Evolutionary conservation across 306 rosid species (phyloP), one percentile per base, ranked within the genome.

Genomic region (Aeschynomene evenia): DNA sequence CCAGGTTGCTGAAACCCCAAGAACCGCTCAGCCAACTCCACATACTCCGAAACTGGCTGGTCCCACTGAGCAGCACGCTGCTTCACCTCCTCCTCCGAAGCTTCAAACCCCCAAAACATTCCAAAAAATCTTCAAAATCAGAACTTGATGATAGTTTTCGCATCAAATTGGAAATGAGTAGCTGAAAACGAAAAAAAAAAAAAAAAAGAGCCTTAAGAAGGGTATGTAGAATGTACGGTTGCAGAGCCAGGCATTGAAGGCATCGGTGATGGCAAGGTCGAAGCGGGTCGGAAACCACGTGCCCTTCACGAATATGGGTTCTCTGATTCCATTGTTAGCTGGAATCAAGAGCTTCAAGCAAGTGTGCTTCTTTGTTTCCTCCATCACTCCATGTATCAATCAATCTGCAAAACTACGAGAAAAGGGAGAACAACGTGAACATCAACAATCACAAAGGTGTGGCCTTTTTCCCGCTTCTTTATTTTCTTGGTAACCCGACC

Each of bases 21-120:
- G 73, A 87, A 87, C 19, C 75, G 83, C 63, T 90, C 97, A 43
- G 95, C 87, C 77, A 90, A 34, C 1, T 63, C 46, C 66, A 90
- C 70, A 57, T 87, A 94, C 68, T 87, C 91, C 0, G 83, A 34
- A 16, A 83, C 85, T 8, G 88, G 89, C 54, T 87, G 97, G 80
- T 94, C 98, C 96, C 98, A 94, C 79, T 87, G 96, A 52, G 83
- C 78, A n/a, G 96, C 96, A 9, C 96, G 92, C 51, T 73, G 85
- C 8, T 75, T 79, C 36, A 90, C 92, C 21, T 87, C 89, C 20
- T 90, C 95, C 69, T 85, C 89, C 49, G 89, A 75, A 11, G 90
- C 95, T 84, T 36, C 36, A 9, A 67, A 36, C 63, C 43, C 14
- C 31, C 16, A 6, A 45, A 43, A 2, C 31, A 28, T 28, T 37